A percentile compares a stretch with the other conserved stretches of the same genome.
Conservation (phyloP, 345 rosid genomes). For the Syzygium jambos region DNA sequence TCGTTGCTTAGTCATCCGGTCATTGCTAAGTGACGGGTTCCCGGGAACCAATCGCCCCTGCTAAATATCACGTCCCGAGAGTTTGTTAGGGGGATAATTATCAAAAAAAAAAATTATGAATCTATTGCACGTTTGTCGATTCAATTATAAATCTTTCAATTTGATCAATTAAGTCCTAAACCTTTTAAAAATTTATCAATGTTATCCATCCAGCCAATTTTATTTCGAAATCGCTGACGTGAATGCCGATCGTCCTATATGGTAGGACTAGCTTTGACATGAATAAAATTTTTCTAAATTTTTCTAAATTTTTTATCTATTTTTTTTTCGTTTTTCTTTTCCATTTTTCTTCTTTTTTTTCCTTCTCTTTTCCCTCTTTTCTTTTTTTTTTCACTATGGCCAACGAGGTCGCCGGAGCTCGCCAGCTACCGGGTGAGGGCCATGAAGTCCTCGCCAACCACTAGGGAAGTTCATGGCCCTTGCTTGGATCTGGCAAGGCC, state of each 20-base stretch:
- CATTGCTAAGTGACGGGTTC: no score
- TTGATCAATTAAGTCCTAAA: rapidly evolving
- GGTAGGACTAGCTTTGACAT: rapidly evolving
- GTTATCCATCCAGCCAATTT: rapidly evolving
- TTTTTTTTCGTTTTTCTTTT: no score
- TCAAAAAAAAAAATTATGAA: neutral
- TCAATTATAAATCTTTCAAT: neutral
- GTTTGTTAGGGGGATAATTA: neutral
- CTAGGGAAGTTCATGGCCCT: neutral
- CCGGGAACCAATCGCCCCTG: no score
- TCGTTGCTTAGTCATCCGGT: no score
- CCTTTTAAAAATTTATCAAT: neutral
- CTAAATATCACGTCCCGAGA: neutral
- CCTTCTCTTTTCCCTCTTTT: neutral
- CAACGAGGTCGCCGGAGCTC: neutral
- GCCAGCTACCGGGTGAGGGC: rapidly evolving
- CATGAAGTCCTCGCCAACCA: rapidly evolving
- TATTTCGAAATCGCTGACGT: rapidly evolving
- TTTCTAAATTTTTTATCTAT: no score
- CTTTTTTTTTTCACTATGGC: neutral
- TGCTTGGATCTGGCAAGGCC: neutral
- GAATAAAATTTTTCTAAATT: no score
- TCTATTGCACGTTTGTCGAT: rapidly evolving
- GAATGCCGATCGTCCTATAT: rapidly evolving
- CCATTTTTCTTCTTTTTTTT: no score